These are phyloP conservation scores for Aspergillus biplanus DNA, from an alignment of 495 filamentous ascomycete species.

Conservation along the genomic window DNA sequence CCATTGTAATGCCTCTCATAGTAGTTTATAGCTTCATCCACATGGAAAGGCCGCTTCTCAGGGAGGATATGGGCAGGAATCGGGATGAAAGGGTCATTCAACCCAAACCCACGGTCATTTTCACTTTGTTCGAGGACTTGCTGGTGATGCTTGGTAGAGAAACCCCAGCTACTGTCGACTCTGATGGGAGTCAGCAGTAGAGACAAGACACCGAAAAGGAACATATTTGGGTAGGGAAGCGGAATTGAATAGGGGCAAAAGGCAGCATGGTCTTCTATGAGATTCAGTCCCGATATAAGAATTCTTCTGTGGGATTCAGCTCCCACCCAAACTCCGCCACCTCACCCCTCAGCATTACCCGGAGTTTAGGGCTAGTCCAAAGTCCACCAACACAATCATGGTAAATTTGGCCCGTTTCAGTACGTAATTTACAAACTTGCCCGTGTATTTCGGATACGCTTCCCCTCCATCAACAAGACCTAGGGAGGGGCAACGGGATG, in stretches of 20 bases:
- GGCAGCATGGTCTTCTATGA: not conserved
- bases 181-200: not conserved
- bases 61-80: conserved; percentile 6
- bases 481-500: not conserved
- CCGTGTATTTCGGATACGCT: not conserved
- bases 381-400: not conserved
- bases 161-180: not conserved
- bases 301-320: not conserved
- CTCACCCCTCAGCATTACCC: not conserved
- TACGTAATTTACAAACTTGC: not conserved
- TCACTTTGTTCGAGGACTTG: not conserved
- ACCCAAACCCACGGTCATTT: not conserved
- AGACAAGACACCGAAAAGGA: not conserved
- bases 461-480: not conserved
- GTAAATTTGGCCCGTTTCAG: not conserved
- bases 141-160: not conserved
- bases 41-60: conserved; percentile 3
- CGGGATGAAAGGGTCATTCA: conserved; percentile 16
- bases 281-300: not conserved
- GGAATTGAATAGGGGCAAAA: not conserved
- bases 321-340: not conserved
- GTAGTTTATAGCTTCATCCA: conserved; percentile 5
- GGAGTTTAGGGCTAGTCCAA: not conserved
- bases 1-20: conserved; percentile 9
- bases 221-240: not conserved